Conservation (phyloP, 192 early-diverging fungal species). For the Backusella circina region DNA sequence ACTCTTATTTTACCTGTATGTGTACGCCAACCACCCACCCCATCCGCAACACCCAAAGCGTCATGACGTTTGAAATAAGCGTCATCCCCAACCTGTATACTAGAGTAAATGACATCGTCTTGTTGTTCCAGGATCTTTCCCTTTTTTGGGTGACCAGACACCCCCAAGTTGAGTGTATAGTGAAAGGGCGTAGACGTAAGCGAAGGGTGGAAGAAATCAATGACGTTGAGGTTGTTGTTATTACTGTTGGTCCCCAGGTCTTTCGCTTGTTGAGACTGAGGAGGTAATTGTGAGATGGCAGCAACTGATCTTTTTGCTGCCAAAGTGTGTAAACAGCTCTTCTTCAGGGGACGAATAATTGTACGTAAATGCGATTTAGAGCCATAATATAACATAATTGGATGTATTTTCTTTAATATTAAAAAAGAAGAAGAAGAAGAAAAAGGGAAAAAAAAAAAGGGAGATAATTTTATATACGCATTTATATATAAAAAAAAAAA, state of each 20-base stretch:
- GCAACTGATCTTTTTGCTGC: neutral
- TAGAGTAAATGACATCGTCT: conserved; percentile 53
- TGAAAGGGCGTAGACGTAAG: conserved; percentile 34
- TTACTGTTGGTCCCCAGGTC: conserved; percentile 1
- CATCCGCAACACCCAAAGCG: conserved; percentile 89
- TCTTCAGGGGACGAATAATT: neutral
- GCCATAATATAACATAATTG: neutral
- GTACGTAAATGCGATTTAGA: neutral
- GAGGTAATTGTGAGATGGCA: neutral
- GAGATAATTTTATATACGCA: neutral
- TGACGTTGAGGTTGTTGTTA: conserved; percentile 8
- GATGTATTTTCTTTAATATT: neutral
- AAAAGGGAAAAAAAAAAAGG: neutral
- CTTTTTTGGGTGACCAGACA: conserved; percentile 46
- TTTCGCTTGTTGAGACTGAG: neutral
- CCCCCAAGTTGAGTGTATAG: conserved; percentile 42
- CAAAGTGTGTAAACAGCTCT: neutral
- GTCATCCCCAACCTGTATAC: conserved; percentile 83
- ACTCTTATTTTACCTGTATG: conserved; percentile 13
- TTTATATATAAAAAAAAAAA: neutral
- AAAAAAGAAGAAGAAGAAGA: neutral
- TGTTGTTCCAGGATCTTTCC: conserved; percentile 24
- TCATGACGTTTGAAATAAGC: conserved; percentile 87
- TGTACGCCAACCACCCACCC: conserved; percentile 89
- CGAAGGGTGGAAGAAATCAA: conserved; percentile 34